Evolutionary conservation across 371 early-diverging fungal genomes (phyloP).

Genomic region (Rhizopus microsporus): DNA sequence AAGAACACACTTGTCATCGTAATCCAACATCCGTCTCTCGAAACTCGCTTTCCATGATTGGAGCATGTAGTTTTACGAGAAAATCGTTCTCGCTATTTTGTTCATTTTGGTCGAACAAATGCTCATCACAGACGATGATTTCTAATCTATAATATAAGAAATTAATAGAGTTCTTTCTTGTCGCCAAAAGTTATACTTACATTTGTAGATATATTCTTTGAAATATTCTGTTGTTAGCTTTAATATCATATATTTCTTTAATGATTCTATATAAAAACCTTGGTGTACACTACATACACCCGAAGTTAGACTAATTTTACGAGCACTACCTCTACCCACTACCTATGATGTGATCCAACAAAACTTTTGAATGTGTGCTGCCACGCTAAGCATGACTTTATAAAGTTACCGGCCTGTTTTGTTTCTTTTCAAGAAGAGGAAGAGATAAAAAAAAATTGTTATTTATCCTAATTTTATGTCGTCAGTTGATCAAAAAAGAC

Average conservation of each 20-base stretch:
- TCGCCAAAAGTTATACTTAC: conserved; percentile 6
- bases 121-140: conserved; percentile 1
- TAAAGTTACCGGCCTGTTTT: no score
- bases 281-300: no score
- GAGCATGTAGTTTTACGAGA: conserved; percentile 4
- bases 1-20: conserved; percentile 3
- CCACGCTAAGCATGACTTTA: no score
- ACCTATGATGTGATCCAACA: no score
- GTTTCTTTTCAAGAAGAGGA: no score
- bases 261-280: no score
- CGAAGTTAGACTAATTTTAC: no score
- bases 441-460: no score
- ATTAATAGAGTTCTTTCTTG: background rate
- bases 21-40: background rate
- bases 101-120: conserved; percentile 1
- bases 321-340: no score
- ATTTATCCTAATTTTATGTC: no score
- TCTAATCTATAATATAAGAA: conserved; percentile 7
- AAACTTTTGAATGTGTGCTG: no score
- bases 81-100: conserved; percentile 8
- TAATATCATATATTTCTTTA: background rate
- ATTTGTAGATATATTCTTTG: conserved; percentile 3
- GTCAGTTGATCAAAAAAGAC: no score
- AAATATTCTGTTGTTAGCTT: background rate
- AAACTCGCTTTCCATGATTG: conserved; percentile 6